Evolutionary conservation across 2,329 filamentous ascomycete genomes (phyloP).

Genomic region (Ophiosphaerella korrae): DNA sequence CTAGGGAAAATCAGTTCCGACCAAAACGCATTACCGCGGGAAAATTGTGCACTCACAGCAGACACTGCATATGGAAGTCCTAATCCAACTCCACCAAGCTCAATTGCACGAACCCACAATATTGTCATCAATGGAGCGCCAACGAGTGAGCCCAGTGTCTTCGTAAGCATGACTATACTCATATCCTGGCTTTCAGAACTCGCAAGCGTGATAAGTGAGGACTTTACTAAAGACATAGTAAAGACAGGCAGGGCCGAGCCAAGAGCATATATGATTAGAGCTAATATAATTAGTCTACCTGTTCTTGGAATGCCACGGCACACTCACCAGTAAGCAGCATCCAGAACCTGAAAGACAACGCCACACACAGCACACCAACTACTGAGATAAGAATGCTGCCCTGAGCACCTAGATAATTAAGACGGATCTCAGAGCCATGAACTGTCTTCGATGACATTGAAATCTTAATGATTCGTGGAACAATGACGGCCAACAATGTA

Average conservation of each 20-base stretch:
- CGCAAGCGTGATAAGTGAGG: constrained; percentile 34
- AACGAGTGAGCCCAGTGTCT: constrained; percentile 42
- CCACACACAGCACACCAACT: constrained; percentile 41
- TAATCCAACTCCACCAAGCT: constrained; percentile 35
- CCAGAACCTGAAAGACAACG: constrained; percentile 38
- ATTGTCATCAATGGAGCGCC: constrained; percentile 46
- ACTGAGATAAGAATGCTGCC: constrained; percentile 41
- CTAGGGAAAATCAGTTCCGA: constrained; percentile 5
- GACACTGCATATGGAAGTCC: constrained; percentile 45
- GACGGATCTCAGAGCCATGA: constrained; percentile 32
- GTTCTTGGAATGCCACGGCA: neutral
- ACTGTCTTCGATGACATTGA: constrained; percentile 29
- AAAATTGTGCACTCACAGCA: constrained; percentile 28
- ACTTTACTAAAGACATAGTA: constrained; percentile 46
- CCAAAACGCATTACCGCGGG: neutral
- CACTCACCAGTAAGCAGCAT: constrained; percentile 36
- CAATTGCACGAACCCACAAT: constrained; percentile 44
- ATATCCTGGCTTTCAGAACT: constrained; percentile 41
- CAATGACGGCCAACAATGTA: constrained; percentile 37
- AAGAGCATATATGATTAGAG: constrained; percentile 44
- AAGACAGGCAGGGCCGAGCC: constrained; percentile 48
- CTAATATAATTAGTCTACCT: constrained; percentile 17
- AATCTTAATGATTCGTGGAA: constrained; percentile 40
- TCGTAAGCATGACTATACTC: constrained; percentile 46
- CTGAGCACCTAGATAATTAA: constrained; percentile 41